Percentiles rank a stretch among this genome's conserved stretches.
These are phyloP conservation scores for Tetracladium marchalianum DNA, from an alignment of 495 filamentous ascomycete species.

Conservation along the genomic window DNA sequence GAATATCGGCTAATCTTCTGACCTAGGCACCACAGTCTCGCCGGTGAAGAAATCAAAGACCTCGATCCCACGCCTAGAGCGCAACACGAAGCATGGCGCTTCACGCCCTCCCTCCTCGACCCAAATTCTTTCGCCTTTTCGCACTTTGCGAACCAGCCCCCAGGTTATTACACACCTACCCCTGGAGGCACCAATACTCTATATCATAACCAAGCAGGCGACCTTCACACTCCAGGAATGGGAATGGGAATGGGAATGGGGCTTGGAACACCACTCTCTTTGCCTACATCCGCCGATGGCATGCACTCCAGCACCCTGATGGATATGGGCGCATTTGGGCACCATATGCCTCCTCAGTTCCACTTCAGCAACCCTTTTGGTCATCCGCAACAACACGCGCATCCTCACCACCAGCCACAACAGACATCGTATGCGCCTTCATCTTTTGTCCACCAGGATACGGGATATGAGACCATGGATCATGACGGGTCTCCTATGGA, in stretches of 20 bases:
- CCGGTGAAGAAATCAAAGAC: slow-evolving; percentile 53
- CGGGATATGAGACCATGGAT: slow-evolving; percentile 69
- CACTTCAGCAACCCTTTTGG: slow-evolving; percentile 67
- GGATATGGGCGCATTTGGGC: slow-evolving; percentile 41
- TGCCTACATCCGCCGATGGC: slow-evolving; percentile 55
- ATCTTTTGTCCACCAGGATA: slow-evolving; percentile 66
- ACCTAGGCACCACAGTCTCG: slow-evolving; percentile 13
- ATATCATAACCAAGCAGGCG: slow-evolving; percentile 77
- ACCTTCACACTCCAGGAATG: slow-evolving; percentile 79
- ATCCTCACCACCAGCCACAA: slow-evolving; percentile 41
- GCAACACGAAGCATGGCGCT: slow-evolving; percentile 67
- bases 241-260: slow-evolving; percentile 47
- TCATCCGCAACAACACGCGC: slow-evolving; percentile 48
- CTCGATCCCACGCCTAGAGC: slow-evolving; percentile 70
- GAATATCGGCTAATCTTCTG: slow-evolving; percentile 4
- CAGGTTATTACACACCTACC: slow-evolving; percentile 82
- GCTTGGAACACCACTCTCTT: slow-evolving; percentile 75
- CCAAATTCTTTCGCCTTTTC: slow-evolving; percentile 73
- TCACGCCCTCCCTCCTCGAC: slow-evolving; percentile 81
- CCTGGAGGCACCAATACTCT: slow-evolving; percentile 73
- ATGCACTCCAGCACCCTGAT: slow-evolving; percentile 47
- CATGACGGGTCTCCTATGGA: slow-evolving; percentile 56
- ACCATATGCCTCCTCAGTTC: slow-evolving; percentile 55
- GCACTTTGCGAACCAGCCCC: slow-evolving; percentile 64
- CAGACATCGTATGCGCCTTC: slow-evolving; percentile 61